phyloP scores from a whole-genome alignment of 345 rosid species.

The Streptanthus diversifolius region DNA sequence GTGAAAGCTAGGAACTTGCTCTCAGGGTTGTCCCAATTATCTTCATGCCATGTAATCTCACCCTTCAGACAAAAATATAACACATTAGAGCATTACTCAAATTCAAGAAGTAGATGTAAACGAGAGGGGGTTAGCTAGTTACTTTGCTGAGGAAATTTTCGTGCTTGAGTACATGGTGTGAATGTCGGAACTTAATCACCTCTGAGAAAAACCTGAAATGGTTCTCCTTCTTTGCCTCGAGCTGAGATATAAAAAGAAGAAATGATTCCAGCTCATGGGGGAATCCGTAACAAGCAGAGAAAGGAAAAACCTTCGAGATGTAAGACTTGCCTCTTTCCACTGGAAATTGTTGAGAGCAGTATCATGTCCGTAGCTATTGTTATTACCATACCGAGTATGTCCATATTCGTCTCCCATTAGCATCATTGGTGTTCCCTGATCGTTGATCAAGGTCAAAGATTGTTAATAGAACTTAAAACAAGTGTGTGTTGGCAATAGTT shows the following conservation, averaged over 20 bases:
- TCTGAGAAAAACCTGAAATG: conserved; percentile 85
- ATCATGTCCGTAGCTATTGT: conserved; percentile 95
- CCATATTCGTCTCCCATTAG: conserved; percentile 97
- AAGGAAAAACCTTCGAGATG: not conserved
- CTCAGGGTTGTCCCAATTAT: conserved; percentile 74
- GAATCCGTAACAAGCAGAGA: not conserved
- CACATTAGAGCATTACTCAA: not conserved
- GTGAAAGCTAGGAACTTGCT: conserved; percentile 97
- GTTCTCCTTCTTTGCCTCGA: conserved; percentile 47
- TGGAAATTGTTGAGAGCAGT: conserved; percentile 76
- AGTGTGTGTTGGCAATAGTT: not conserved
- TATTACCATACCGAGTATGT: conserved; percentile 85
- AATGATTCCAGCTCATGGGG: not conserved
- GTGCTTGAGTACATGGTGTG: conserved; percentile 45
- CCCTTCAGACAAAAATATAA: conserved; percentile 40
- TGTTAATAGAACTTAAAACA: not conserved
- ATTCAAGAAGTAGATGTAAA: not conserved
- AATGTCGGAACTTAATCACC: conserved; percentile 57
- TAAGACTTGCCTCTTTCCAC: conserved; percentile 59
- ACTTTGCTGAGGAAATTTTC: conserved; percentile 67
- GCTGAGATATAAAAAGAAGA: conserved; percentile 36
- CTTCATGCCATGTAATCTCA: conserved; percentile 95
- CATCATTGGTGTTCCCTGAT: conserved; percentile 93
- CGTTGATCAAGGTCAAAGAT: not conserved
- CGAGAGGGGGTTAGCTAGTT: conserved; percentile 9